phyloP scores from a whole-genome alignment of 1,284 basidiomycete genomes.

The Prillingera fragicola region DNA sequence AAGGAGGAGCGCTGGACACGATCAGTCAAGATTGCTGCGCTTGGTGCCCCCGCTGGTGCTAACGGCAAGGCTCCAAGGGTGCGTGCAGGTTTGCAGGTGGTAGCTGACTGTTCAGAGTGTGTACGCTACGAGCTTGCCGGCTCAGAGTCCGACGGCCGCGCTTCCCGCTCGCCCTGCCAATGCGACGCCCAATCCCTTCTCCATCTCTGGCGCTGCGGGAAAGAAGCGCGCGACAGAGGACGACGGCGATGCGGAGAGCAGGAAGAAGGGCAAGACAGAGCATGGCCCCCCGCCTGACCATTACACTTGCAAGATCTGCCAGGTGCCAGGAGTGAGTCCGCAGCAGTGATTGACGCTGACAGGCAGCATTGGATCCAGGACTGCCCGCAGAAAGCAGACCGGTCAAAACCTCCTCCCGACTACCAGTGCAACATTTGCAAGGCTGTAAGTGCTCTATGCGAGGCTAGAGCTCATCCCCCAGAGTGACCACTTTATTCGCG shows the following conservation, averaged over 20 bases:
- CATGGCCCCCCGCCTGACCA: slow-evolving; percentile 59
- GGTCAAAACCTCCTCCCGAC: slow-evolving; percentile 31
- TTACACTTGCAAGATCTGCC: slow-evolving; percentile 80
- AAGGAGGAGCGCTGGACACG: slow-evolving; percentile 59
- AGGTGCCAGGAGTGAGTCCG: slow-evolving; percentile 49
- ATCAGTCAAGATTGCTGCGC: slow-evolving; percentile 78
- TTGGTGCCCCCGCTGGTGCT: slow-evolving; percentile 57
- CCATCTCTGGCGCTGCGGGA: slow-evolving; percentile 12
- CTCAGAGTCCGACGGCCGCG: slow-evolving; percentile 39
- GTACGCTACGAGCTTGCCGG: slow-evolving; percentile 65
- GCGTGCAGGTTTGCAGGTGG: slow-evolving; percentile 38
- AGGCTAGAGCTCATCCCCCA: slow-evolving; percentile 33
- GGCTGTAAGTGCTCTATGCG: slow-evolving; percentile 44
- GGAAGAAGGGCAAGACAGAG: slow-evolving; percentile 48
- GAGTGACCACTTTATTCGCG: slow-evolving; percentile 75
- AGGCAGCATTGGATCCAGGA: slow-evolving; percentile 45
- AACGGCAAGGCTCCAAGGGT: slow-evolving; percentile 76
- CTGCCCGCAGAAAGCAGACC: slow-evolving; percentile 37
- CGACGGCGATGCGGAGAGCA: slow-evolving; percentile 36
- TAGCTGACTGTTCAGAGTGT: slow-evolving; percentile 56
- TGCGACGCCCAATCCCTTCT: slow-evolving; percentile 39
- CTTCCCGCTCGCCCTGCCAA: slow-evolving; percentile 34
- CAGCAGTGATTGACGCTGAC: not conserved
- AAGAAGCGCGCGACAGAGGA: slow-evolving; percentile 59
- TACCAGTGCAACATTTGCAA: slow-evolving; percentile 46